Evolutionary conservation across 345 rosid genomes (phyloP), one percentile per base, ranked within the genome.

Genomic region (Eucalyptus tenuipes): DNA sequence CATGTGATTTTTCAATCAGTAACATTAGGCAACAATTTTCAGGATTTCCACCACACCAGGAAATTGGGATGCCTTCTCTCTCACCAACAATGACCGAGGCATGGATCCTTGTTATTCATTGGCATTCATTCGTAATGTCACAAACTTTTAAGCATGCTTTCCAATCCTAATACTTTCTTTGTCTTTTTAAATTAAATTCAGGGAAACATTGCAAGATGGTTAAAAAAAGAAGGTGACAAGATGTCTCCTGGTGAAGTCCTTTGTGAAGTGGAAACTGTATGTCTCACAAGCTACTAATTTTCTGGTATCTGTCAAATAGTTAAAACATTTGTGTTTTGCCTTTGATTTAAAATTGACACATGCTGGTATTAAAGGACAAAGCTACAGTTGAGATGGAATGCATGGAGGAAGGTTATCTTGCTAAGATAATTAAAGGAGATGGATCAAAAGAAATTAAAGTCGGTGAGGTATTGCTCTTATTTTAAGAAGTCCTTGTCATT

Each of bases 51-150:
- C 94, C 98, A 82, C 97, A 98, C 91, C 99, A 98, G 90, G 99
- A 96, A 91, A 95, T 98, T 53, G 99, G 99, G 90, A 98, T 98
- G 99, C 99, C 99, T 90, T 98, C 99, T 88, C 99, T 98, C 88
- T 98, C 99, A 14, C 99, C 99, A 86, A 98, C 99, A 84, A 98
- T 97, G 98, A 94, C 96, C 17, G 99, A 97, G 99, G 99, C 90
- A 93, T 87, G 94, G 47, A 87, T 68, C 61, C 61, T 88, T 40
- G 29, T 40, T 40, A 10, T 75, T 40, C 82, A 75, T 75, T 2
- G 29, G 82, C 47, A 20, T 20, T 75, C 20, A 20, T 75, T 37
- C 3, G 27, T 42, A 10, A 20, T 75, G 8, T 75, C 27, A 40
- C 82, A 20, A 20, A 40, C 82, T 17, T 40, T 75, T 75, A 75